Evolutionary conservation across 306 rosid species (phyloP).

Genomic region (Prunus padus): DNA sequence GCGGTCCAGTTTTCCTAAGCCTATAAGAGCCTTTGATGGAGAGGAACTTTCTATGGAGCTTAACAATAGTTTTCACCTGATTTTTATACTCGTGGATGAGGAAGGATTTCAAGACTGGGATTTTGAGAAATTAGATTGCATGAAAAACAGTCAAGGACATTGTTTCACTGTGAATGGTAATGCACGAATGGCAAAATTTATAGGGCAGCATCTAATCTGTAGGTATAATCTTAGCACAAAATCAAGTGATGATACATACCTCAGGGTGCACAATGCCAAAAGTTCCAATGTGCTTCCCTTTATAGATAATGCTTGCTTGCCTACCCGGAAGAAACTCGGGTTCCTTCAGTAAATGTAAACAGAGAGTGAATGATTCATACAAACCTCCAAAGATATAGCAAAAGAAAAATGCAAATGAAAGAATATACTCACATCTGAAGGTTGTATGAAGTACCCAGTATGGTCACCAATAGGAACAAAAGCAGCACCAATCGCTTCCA

Average conservation of each 20-base stretch:
- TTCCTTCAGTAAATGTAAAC: constrained; percentile 49
- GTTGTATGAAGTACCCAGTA: constrained; percentile 59
- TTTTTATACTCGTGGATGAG: too few species aligned
- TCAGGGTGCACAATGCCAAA: constrained; percentile 96
- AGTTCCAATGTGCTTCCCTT: constrained; percentile 64
- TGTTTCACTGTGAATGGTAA: background rate
- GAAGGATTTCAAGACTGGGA: too few species aligned
- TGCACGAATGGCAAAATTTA: background rate
- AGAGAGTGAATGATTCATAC: background rate
- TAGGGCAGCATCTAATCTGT: background rate
- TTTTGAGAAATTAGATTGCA: too few species aligned
- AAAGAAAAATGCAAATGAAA: constrained; percentile 4
- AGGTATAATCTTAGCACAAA: background rate
- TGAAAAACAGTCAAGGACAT: too few species aligned
- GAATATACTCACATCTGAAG: constrained; percentile 59
- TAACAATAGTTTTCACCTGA: too few species aligned
- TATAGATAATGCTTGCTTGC: constrained; percentile 75
- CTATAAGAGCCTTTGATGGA: too few species aligned
- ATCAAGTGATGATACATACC: constrained; percentile 40
- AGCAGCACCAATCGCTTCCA: constrained; percentile 71
- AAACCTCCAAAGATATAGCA: background rate
- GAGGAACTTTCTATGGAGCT: too few species aligned
- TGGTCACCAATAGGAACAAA: constrained; percentile 61
- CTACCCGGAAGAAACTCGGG: constrained; percentile 81
- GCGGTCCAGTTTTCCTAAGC: too few species aligned